phyloP scores from a whole-genome alignment of 2,329 filamentous ascomycete species.

The Triangularia verruculosa region DNA sequence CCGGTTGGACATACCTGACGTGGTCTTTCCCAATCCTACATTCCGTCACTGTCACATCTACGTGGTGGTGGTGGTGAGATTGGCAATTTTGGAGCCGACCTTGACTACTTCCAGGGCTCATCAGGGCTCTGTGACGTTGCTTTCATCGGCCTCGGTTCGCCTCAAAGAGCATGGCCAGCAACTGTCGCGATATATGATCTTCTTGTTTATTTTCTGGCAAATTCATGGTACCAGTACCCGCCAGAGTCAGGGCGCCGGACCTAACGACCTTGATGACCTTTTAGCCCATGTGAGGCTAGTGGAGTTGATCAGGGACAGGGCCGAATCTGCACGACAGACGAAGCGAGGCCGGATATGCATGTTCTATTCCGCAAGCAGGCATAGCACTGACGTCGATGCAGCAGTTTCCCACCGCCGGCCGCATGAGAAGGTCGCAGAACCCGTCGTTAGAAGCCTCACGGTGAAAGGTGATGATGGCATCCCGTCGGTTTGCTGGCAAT shows the following conservation, averaged over 20 bases:
- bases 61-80: background rate
- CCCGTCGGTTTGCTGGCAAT: background rate
- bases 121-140: background rate
- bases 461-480: background rate
- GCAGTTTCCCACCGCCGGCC: slow-evolving; percentile 18
- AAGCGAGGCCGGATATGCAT: slow-evolving; percentile 10
- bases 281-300: slow-evolving; percentile 3
- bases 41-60: slow-evolving; percentile 4
- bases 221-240: slow-evolving; percentile 4
- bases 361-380: background rate
- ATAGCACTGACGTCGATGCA: background rate
- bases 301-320: slow-evolving; percentile 9
- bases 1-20: background rate
- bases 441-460: slow-evolving; percentile 18
- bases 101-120: background rate
- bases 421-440: slow-evolving; percentile 27
- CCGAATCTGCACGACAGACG: slow-evolving; percentile 8
- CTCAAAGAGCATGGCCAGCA: background rate
- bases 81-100: slow-evolving; percentile 9
- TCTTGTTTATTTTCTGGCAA: background rate
- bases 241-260: background rate
- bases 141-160: background rate
- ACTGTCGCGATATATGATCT: slow-evolving; percentile 1
- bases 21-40: slow-evolving; percentile 7
- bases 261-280: background rate